Evolutionary conservation across 163 green algal species (phyloP).

Genomic region (Picocystis sp.): DNA sequence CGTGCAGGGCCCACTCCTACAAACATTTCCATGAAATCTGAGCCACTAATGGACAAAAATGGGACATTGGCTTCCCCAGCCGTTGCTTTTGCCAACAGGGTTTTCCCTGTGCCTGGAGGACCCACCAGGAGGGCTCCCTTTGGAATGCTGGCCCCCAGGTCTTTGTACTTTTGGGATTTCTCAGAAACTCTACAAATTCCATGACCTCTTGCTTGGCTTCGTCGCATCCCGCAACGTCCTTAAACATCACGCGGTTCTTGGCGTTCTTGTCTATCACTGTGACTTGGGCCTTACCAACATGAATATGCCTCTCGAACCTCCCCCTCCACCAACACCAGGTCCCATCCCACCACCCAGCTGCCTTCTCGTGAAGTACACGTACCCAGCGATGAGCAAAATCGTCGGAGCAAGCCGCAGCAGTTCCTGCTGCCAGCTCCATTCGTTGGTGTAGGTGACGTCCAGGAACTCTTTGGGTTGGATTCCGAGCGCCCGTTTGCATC

Average conservation of each 20-base stretch:
- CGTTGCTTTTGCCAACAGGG: conserved; percentile 76
- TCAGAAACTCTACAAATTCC: conserved; percentile 97
- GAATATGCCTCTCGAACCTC: conserved; percentile 61
- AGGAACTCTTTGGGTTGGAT: conserved; percentile 25
- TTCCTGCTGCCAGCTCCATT: conserved; percentile 54
- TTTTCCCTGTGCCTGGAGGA: conserved; percentile 68
- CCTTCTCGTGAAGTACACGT: conserved; percentile 58
- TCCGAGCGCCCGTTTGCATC: conserved; percentile 53
- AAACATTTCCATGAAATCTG: conserved; percentile 99
- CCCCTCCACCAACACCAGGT: conserved; percentile 18
- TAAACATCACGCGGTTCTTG: conserved; percentile 71
- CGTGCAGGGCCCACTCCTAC: conserved; percentile 83
- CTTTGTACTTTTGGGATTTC: conserved; percentile 31
- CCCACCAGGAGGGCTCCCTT: conserved; percentile 68
- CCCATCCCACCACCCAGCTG: conserved; percentile 28
- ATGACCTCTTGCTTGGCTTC: conserved; percentile 86
- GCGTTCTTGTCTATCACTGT: conserved; percentile 69
- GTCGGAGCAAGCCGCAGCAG: conserved; percentile 63
- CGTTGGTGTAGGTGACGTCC: conserved; percentile 51
- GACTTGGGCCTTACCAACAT: conserved; percentile 77
- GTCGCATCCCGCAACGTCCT: conserved; percentile 79
- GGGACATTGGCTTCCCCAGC: conserved; percentile 73
- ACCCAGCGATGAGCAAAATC: conserved; percentile 72
- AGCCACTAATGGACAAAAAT: conserved; percentile 63
- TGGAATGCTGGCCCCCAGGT: conserved; percentile 79